phyloP scores from a whole-genome alignment of 805 yeast genomes.

The Lachancea nothofagi region DNA sequence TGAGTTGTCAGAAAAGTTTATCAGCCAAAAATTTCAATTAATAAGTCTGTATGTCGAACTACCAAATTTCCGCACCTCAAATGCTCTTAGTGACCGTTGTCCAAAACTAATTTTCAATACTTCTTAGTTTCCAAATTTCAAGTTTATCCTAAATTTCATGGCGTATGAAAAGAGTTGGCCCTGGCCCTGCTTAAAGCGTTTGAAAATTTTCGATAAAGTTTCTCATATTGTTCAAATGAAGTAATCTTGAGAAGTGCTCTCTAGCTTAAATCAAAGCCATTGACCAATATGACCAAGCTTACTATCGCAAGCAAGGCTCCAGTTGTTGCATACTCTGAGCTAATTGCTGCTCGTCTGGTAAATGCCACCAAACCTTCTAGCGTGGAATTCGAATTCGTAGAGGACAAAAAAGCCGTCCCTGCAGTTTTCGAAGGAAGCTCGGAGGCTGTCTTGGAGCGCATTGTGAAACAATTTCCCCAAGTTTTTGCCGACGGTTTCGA shows the following conservation, averaged over 20 bases:
- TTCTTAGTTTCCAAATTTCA: too few species aligned
- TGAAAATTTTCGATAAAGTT: too few species aligned
- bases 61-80: neutral
- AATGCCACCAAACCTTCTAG: slow-evolving; percentile 48
- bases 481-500: slow-evolving; percentile 31
- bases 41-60: neutral
- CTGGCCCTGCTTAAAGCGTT: too few species aligned
- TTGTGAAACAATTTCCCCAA: slow-evolving; percentile 50
- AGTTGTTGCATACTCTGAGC: slow-evolving; percentile 67
- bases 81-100: neutral
- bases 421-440: slow-evolving; percentile 45
- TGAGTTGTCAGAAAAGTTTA: neutral
- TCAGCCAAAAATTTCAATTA: neutral
- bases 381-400: slow-evolving; percentile 60
- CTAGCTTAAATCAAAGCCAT: neutral
- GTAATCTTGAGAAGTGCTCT: too few species aligned
- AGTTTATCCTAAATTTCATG: too few species aligned
- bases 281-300: slow-evolving; percentile 31
- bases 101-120: too few species aligned
- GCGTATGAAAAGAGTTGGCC: slow-evolving; percentile 6
- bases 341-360: slow-evolving; percentile 73
- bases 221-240: too few species aligned
- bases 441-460: slow-evolving; percentile 40
- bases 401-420: slow-evolving; percentile 59
- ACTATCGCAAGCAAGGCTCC: slow-evolving; percentile 84